Percentiles rank a stretch among this genome's conserved stretches.
Conservation (phyloP, 1,139 yeast genomes). For the Magnusiomyces tetraspermus region DNA sequence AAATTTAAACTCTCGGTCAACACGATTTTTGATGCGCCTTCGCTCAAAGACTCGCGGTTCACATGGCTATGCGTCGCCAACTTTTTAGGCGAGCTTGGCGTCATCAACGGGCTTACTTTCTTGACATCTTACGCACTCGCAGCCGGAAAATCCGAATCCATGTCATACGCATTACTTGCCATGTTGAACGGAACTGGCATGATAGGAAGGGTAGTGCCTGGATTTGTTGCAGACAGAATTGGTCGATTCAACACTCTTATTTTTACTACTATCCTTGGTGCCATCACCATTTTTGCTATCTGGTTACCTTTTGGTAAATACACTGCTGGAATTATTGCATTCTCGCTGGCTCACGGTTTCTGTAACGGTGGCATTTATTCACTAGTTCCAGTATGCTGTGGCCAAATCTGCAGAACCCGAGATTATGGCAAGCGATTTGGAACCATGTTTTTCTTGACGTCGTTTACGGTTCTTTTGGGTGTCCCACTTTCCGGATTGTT, state of each 20-base stretch:
- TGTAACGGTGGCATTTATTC: conserved; percentile 43
- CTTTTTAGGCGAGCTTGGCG: conserved; percentile 41
- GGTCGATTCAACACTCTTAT: conserved; percentile 49
- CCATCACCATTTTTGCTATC: conserved; percentile 31
- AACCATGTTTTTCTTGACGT: conserved; percentile 39
- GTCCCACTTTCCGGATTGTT: conserved; percentile 46
- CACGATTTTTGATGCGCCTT: conserved; percentile 33
- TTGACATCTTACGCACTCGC: conserved; percentile 43
- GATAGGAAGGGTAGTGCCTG: conserved; percentile 41
- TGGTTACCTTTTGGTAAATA: conserved; percentile 48
- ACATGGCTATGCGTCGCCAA: conserved; percentile 37
- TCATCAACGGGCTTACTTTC: conserved; percentile 44
- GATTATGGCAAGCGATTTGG: conserved; percentile 46
- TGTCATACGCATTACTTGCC: conserved; percentile 39
- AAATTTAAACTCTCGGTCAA: conserved; percentile 19
- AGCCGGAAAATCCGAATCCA: conserved; percentile 33
- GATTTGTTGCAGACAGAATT: conserved; percentile 40
- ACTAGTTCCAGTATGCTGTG: conserved; percentile 43
- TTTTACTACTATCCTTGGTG: conserved; percentile 33
- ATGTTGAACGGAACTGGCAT: conserved; percentile 41
- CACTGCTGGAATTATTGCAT: conserved; percentile 35
- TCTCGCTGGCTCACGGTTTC: conserved; percentile 45
- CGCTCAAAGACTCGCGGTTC: conserved; percentile 38
- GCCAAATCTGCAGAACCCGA: conserved; percentile 40
- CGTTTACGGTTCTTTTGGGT: conserved; percentile 40